A percentile compares a stretch with the other conserved stretches of the same genome.
phyloP scores from a whole-genome alignment of 352 stramenopile species.

The Globisporangium orthogonon region DNA sequence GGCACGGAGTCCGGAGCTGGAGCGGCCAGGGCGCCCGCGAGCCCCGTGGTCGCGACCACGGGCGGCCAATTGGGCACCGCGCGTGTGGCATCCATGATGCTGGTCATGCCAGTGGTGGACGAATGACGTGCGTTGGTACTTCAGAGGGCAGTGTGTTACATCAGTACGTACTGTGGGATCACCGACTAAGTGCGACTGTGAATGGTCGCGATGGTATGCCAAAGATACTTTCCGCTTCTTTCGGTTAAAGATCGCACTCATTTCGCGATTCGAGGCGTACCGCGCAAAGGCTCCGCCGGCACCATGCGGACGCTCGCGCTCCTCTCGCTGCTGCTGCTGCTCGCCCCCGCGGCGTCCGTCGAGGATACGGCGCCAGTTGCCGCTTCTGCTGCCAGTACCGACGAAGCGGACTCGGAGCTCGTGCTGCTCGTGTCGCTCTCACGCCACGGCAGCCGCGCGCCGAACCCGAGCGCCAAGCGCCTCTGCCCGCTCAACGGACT shows the following conservation, averaged over 20 bases:
- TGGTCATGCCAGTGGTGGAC: not conserved
- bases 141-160: too few species aligned
- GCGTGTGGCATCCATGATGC: conserved; percentile 45
- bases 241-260: not conserved
- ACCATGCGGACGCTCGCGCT: conserved; percentile 4
- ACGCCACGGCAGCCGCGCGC: conserved; percentile 64
- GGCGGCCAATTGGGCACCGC: conserved; percentile 53
- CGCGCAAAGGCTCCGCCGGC: not conserved
- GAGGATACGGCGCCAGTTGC: too few species aligned
- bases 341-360: not conserved
- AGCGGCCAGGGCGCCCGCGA: conserved; percentile 40
- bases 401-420: conserved; percentile 33
- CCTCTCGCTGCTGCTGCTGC: not conserved
- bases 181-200: not conserved
- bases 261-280: not conserved
- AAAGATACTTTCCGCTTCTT: too few species aligned
- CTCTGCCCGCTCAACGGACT: conserved; percentile 59
- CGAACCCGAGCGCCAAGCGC: conserved; percentile 53
- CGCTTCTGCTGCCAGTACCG: not conserved
- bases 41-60: conserved; percentile 36
- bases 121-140: too few species aligned
- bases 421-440: conserved; percentile 64
- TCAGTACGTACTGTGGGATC: too few species aligned
- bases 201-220: not conserved
- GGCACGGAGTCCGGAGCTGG: conserved; percentile 41